phyloP scores from a whole-genome alignment of 2,329 filamentous ascomycete genomes.

The Fusarium pseudograminearum region DNA sequence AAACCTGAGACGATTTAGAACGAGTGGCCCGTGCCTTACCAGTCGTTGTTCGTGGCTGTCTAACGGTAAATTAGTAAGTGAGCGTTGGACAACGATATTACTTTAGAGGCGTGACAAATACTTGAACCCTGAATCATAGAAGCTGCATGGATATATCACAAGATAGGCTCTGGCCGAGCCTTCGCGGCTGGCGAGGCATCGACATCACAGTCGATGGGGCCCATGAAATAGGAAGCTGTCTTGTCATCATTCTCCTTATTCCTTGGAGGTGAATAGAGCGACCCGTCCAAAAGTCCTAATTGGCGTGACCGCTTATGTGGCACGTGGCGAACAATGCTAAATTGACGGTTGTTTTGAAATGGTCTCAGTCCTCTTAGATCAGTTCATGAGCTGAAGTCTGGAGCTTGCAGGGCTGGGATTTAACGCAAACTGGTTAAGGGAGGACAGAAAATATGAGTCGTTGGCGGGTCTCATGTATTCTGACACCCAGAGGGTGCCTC shows the following conservation, averaged over 20 bases:
- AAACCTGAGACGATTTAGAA: conserved; percentile 27
- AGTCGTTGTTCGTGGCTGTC: conserved; percentile 1
- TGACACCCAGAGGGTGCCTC: neutral
- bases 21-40: conserved; percentile 34
- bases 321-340: conserved; percentile 46
- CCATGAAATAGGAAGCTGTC: neutral
- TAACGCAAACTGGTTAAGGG: conserved; percentile 17
- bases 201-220: neutral
- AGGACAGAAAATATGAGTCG: neutral
- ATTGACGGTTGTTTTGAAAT: conserved; percentile 42
- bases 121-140: neutral
- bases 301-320: conserved; percentile 35
- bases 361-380: conserved; percentile 41
- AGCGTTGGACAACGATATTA: neutral
- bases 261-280: conserved; percentile 6
- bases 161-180: neutral
- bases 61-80: conserved; percentile 4
- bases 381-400: conserved; percentile 30
- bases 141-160: neutral
- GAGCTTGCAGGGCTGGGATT: conserved; percentile 21
- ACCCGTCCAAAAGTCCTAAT: conserved; percentile 34
- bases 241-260: neutral
- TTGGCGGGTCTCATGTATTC: neutral
- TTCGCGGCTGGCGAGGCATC: neutral
- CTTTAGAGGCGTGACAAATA: neutral